Evolutionary conservation across 495 filamentous ascomycete genomes (phyloP), one percentile per base, ranked within the genome.

Genomic region (Annulohypoxylon maeteangense): DNA sequence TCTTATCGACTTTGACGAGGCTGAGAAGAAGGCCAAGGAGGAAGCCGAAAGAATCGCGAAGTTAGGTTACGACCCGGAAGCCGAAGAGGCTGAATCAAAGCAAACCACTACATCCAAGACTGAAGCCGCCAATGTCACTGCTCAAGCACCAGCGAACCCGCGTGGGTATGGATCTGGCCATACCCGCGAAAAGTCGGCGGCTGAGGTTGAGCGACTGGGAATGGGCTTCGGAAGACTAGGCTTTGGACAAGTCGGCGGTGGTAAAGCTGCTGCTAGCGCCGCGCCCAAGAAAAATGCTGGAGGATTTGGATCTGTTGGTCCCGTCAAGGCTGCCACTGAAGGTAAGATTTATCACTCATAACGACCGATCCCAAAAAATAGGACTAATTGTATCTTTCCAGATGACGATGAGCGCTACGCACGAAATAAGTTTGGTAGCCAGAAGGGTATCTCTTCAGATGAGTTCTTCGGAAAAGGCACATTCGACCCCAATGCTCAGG

Each of bases 381-480:
- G 44, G 62, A 23, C 72, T 81, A 70, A 81, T 44, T 31, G 1
- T 2, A n/a, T 7, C 22, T 16, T 57, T 36, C 5, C 70, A 90
- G 91, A 89, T 60, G 90, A 95, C 34, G 87, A 86, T 6, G 89
- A 95, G 72, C 84, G 83, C 68, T 94, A 90, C 74, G 92, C 93
- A 2, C 90, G 92, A 64, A 77, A 78, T 85, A 95, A 94, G 76
- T 99, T 99, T 70, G 95, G 94, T 62, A 80, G 78, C 57, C 95
- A 99, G 81, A 98, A 97, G 84, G 92, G 91, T 78, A 99, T 99
- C 71, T 97, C 94, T 1, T 97, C 93, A 3, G 95, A 99, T 80
- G 95, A 99, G 74, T 98, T 97, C 83, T 99, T 99, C 78, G 93
- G 94, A 64, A 95, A 94, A 74, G 92, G 93, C 25, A 81, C 86